These are phyloP conservation scores for Ambrosiella cleistominuta DNA, from an alignment of 2,329 filamentous ascomycete species.

Conservation along the genomic window DNA sequence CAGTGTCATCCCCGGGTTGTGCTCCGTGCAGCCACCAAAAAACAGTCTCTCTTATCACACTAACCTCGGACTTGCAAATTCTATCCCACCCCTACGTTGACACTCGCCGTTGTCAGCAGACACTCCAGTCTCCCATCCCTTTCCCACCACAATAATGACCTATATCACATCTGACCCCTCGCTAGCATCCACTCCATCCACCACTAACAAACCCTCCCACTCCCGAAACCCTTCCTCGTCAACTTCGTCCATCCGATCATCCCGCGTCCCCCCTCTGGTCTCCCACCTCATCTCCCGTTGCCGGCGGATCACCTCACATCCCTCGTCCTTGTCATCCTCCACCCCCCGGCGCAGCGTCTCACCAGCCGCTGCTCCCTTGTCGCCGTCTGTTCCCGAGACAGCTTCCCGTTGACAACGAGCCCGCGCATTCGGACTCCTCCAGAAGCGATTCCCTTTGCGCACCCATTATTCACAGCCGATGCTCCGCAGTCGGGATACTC, in stretches of 20 bases:
- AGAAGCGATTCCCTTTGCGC: conserved; percentile 8
- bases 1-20: no score
- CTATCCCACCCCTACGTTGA: no score
- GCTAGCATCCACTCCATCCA: neutral
- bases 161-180: neutral
- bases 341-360: neutral
- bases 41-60: no score
- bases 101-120: conserved; percentile 5
- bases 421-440: conserved; percentile 11
- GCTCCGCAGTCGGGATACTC: neutral
- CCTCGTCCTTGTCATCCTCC: neutral
- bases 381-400: neutral
- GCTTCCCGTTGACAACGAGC: conserved; percentile 11
- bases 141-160: neutral
- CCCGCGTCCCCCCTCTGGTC: conserved; percentile 4
- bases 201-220: no score
- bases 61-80: no score
- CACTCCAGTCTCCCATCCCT: conserved; percentile 4
- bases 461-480: conserved; percentile 6
- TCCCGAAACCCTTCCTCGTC: neutral
- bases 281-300: conserved; percentile 7
- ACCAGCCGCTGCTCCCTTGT: neutral
- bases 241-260: neutral
- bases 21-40: no score
- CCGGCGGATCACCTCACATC: conserved; percentile 1